Base-by-base conservation (phyloP, 176 grass and related monocot species). In the Neostapfia colusana region DNA sequence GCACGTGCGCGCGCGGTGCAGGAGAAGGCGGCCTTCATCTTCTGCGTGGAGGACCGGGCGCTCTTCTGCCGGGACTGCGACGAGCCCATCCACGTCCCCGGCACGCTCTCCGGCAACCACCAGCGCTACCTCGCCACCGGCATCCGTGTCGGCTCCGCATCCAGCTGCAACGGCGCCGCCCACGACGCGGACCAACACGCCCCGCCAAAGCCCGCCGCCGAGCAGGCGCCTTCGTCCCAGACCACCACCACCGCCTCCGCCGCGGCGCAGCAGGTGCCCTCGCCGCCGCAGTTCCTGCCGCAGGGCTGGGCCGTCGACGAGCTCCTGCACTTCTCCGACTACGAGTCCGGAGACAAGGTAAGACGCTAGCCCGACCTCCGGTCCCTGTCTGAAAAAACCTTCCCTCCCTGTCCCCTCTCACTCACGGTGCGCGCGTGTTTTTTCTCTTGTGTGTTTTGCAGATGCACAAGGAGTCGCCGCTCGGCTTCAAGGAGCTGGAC, bases 11-110 rank as follows among this genome's bases (percentile, higher is more conserved):
- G 8, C 64, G 42, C 34, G 10, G 42, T 31, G 31, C 73, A 96
- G 95, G 96, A 99, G 85, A 99, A 95, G 82, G 87, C 91, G 36
- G 96, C 96, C 10, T 95, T 99, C 65, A 99, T 99, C 69, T 99
- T 99, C 89, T 99, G 96, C 72, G 91, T 99, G 35, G 92, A 99
- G 73, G 96, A 99, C 81, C 64, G 95, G 73, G 96, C 96, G 61
- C 96, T 99, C 31, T 95, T 99, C 85, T 99, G 96, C 89, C 76
- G 87, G 16, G 96, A 99, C 67, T 99, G 96, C 69, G 96, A 99
- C 81, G 95, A 92, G 83, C 85, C 91, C 45, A 95, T 95, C 69
- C 96, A 99, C 41, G 89, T 99, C 4, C 76, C 92, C 2, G 89
- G 91, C 20, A 92, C 92, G 46, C 89, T 99, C n/a, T 85, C 91